Percentiles rank a stretch among this genome's conserved stretches.
Conservation (phyloP, 2,329 filamentous ascomycete species). For the Trichoderma pleuroti region DNA sequence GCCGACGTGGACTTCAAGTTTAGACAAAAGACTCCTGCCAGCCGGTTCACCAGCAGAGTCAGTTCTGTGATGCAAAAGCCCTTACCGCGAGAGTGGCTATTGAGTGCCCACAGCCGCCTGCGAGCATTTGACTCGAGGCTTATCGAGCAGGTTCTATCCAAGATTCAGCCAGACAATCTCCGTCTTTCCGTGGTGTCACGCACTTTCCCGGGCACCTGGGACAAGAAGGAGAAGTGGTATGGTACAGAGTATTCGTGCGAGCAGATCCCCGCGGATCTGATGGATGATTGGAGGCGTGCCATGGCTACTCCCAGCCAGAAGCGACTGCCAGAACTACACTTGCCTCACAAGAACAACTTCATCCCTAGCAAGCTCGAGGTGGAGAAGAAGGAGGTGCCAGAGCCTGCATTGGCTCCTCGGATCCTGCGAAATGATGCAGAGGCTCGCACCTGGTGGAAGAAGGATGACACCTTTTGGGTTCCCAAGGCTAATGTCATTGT, state of each 20-base stretch:
- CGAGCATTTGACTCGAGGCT: slow-evolving; percentile 75
- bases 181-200: slow-evolving; percentile 79
- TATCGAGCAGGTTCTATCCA: slow-evolving; percentile 70
- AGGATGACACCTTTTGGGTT: slow-evolving; percentile 98
- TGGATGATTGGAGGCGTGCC: slow-evolving; percentile 66
- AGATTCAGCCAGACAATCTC: slow-evolving; percentile 84
- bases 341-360: slow-evolving; percentile 93
- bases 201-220: slow-evolving; percentile 78
- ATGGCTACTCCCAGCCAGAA: slow-evolving; percentile 53
- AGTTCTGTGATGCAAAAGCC: slow-evolving; percentile 90
- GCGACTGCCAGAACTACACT: slow-evolving; percentile 68
- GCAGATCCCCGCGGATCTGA: slow-evolving; percentile 71
- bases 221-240: slow-evolving; percentile 94
- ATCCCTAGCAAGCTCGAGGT: slow-evolving; percentile 91
- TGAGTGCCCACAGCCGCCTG: slow-evolving; percentile 75
- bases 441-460: slow-evolving; percentile 92
- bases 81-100: slow-evolving; percentile 77
- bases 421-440: slow-evolving; percentile 80
- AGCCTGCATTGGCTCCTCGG: slow-evolving; percentile 69
- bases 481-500: slow-evolving; percentile 87
- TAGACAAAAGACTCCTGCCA: slow-evolving; percentile 86
- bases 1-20: slow-evolving; percentile 94
- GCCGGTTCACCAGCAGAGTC: slow-evolving; percentile 80
- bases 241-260: slow-evolving; percentile 89
- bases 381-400: slow-evolving; percentile 84